phyloP scores from a whole-genome alignment of 495 filamentous ascomycete genomes.

The Aspergillus incahuasiensis region DNA sequence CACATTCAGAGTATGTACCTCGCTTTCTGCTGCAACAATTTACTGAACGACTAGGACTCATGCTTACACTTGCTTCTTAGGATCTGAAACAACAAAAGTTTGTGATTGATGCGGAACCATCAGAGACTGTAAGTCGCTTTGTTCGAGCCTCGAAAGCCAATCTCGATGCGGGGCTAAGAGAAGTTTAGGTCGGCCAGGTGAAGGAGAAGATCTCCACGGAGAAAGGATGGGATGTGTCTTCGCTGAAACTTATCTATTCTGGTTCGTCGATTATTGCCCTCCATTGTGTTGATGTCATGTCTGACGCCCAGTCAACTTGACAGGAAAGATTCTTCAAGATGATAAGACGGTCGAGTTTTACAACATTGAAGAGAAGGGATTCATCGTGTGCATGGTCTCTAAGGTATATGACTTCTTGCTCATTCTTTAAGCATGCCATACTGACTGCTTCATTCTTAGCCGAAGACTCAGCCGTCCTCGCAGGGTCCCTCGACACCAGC shows the following conservation, averaged over 20 bases:
- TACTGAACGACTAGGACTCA: slow-evolving; percentile 9
- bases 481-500: slow-evolving; percentile 57
- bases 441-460: slow-evolving; percentile 36
- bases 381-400: slow-evolving; percentile 92
- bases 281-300: neutral
- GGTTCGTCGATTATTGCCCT: slow-evolving; percentile 51
- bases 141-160: neutral
- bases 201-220: slow-evolving; percentile 86
- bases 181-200: slow-evolving; percentile 69
- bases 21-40: slow-evolving; percentile 16
- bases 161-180: slow-evolving; percentile 30
- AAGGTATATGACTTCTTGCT: slow-evolving; percentile 59
- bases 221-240: slow-evolving; percentile 84
- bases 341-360: slow-evolving; percentile 91
- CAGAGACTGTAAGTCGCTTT: slow-evolving; percentile 69
- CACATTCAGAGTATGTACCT: slow-evolving; percentile 66
- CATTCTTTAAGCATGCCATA: neutral
- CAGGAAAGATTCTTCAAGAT: slow-evolving; percentile 98
- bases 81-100: slow-evolving; percentile 99
- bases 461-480: slow-evolving; percentile 62
- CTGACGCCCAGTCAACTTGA: slow-evolving; percentile 6
- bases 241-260: slow-evolving; percentile 95
- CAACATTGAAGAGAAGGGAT: slow-evolving; percentile 98
- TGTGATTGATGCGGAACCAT: slow-evolving; percentile 85
- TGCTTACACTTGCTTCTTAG: slow-evolving; percentile 38